Evolutionary conservation across 2,329 filamentous ascomycete species (phyloP).

Genomic region (Colletotrichum lindemuthianum): DNA sequence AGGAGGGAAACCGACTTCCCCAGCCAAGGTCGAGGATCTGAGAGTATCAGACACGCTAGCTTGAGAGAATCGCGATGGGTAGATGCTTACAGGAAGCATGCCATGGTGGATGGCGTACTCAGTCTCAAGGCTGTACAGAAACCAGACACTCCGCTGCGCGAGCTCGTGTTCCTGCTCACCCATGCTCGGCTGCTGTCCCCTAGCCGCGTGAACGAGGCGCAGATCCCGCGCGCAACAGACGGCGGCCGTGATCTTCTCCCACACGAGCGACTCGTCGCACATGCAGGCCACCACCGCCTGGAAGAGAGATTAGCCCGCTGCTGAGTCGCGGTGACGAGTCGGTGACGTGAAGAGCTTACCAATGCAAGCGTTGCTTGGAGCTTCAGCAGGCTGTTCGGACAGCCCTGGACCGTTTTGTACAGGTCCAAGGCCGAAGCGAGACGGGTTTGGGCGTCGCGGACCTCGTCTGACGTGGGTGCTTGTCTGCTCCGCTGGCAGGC

Average conservation of each 20-base stretch:
- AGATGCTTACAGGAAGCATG: slow-evolving; percentile 25
- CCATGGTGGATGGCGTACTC: slow-evolving; percentile 27
- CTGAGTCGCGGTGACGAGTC: neutral
- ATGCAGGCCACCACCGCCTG: slow-evolving; percentile 22
- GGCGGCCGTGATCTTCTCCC: slow-evolving; percentile 27
- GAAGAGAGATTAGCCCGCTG: accelerated
- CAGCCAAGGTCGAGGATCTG: slow-evolving; percentile 26
- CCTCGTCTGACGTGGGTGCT: neutral
- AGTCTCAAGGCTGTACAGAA: slow-evolving; percentile 27
- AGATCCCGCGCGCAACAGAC: slow-evolving; percentile 29
- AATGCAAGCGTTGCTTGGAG: slow-evolving; percentile 15
- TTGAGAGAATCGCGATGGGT: accelerated
- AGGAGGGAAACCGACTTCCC: slow-evolving; percentile 14
- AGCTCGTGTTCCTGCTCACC: slow-evolving; percentile 21
- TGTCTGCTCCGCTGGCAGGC: slow-evolving; percentile 11
- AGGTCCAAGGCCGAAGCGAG: slow-evolving; percentile 2
- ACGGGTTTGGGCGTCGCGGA: neutral
- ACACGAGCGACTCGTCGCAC: slow-evolving; percentile 14
- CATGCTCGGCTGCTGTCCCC: slow-evolving; percentile 12
- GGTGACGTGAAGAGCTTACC: neutral
- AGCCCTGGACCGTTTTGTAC: neutral
- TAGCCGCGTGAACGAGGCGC: slow-evolving; percentile 23
- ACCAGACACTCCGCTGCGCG: slow-evolving; percentile 25
- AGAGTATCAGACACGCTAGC: neutral
- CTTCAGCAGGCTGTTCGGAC: slow-evolving; percentile 17